These are phyloP conservation scores for Cochlearia excelsa DNA, from an alignment of 345 rosid species.

Conservation along the genomic window DNA sequence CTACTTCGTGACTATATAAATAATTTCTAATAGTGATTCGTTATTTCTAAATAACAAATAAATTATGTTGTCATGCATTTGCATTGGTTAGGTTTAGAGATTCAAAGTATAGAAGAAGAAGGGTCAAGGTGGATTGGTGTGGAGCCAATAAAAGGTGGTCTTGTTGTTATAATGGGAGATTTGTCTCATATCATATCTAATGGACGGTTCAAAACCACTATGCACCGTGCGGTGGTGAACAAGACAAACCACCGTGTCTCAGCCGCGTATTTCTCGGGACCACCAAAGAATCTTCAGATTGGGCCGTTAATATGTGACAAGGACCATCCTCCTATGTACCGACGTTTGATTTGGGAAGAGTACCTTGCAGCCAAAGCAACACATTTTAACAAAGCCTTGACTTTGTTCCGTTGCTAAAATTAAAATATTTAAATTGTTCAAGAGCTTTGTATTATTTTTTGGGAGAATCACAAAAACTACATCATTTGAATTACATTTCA, in stretches of 20 bases:
- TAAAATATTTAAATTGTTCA: neutral
- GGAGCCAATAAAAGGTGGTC: slow-evolving; percentile 34
- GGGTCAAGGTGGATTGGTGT: slow-evolving; percentile 44
- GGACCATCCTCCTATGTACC: slow-evolving; percentile 42
- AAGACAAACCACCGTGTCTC: slow-evolving; percentile 44
- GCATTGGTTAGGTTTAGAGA: slow-evolving; percentile 34
- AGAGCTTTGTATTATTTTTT: neutral
- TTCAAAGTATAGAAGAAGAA: slow-evolving; percentile 32
- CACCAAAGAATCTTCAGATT: slow-evolving; percentile 36
- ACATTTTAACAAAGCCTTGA: slow-evolving; percentile 43
- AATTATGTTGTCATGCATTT: neutral
- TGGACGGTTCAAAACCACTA: slow-evolving; percentile 42
- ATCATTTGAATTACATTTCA: too few relatives aligned
- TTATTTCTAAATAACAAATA: neutral
- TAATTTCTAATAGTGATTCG: too few relatives aligned
- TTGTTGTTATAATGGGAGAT: slow-evolving; percentile 47
- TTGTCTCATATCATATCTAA: slow-evolving; percentile 45
- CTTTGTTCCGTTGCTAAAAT: slow-evolving; percentile 32
- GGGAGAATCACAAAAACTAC: too few relatives aligned
- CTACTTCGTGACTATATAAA: too few relatives aligned
- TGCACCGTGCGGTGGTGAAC: slow-evolving; percentile 49
- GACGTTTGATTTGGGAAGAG: slow-evolving; percentile 46
- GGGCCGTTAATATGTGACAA: slow-evolving; percentile 33
- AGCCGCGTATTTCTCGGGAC: slow-evolving; percentile 44
- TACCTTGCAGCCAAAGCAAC: slow-evolving; percentile 45